Conservation (phyloP, 2,329 filamentous ascomycete genomes). For the Neodidymelliopsis sp. region DNA sequence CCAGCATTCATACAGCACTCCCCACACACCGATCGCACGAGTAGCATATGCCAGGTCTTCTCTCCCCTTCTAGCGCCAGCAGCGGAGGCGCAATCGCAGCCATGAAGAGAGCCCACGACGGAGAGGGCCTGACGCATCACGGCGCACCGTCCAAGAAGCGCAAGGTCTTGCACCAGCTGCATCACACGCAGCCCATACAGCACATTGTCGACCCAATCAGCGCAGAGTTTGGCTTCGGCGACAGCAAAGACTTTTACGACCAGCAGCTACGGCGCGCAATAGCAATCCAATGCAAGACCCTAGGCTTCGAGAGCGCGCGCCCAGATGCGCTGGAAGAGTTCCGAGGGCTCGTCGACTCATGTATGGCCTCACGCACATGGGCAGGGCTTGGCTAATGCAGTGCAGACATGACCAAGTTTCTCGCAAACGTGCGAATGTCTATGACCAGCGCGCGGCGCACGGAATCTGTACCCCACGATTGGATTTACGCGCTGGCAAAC, state of each 20-base stretch:
- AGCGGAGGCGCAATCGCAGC: slow-evolving; percentile 40
- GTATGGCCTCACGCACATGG: slow-evolving; percentile 53
- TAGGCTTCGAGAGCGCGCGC: slow-evolving; percentile 63
- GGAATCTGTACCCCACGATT: slow-evolving; percentile 65
- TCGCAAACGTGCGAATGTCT: slow-evolving; percentile 61
- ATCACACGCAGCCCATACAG: slow-evolving; percentile 45
- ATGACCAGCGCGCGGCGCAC: slow-evolving; percentile 65
- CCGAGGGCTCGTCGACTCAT: slow-evolving; percentile 63
- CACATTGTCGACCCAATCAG: slow-evolving; percentile 44
- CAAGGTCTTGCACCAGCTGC: slow-evolving; percentile 43
- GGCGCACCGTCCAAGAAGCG: slow-evolving; percentile 44
- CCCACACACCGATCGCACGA: slow-evolving; percentile 12
- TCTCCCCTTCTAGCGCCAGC: slow-evolving; percentile 39
- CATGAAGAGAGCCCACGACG: slow-evolving; percentile 45
- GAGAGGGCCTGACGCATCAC: slow-evolving; percentile 28
- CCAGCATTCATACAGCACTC: slow-evolving; percentile 8
- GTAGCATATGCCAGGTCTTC: slow-evolving; percentile 45
- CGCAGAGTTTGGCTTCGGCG: slow-evolving; percentile 41
- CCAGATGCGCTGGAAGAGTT: slow-evolving; percentile 65
- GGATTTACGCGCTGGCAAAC: slow-evolving; percentile 60
- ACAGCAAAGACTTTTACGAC: slow-evolving; percentile 62
- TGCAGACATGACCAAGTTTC: slow-evolving; percentile 63
- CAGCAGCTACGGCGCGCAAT: slow-evolving; percentile 64
- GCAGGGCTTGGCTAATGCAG: slow-evolving; percentile 28
- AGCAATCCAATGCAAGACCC: slow-evolving; percentile 57